These are phyloP conservation scores for Blastobotrys aristatus DNA, from an alignment of 1,139 yeast species.

Conservation along the genomic window DNA sequence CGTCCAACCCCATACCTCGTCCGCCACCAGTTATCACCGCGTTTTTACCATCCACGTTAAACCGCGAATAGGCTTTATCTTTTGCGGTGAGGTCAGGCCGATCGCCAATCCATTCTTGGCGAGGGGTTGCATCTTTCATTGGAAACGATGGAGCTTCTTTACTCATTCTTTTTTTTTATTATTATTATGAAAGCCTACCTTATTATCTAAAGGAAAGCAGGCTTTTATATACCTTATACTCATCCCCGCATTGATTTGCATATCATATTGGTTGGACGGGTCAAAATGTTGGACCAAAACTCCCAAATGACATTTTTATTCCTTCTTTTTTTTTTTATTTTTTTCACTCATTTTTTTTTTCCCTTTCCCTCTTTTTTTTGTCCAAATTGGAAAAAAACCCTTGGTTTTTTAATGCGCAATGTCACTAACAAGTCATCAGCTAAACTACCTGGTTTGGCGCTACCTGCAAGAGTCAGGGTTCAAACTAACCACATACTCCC, in stretches of 20 bases:
- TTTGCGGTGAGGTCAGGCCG: background rate
- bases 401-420: slow-evolving; percentile 33
- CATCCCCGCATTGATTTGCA: too few relatives aligned
- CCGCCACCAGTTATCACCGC: slow-evolving; percentile 18
- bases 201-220: too few relatives aligned
- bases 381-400: background rate
- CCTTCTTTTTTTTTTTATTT: too few relatives aligned
- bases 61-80: slow-evolving; percentile 3
- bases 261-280: too few relatives aligned
- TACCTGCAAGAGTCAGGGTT: slow-evolving; percentile 75
- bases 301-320: background rate
- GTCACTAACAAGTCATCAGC: slow-evolving; percentile 80
- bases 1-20: slow-evolving; percentile 16
- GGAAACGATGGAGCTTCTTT: background rate
- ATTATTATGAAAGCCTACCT: too few relatives aligned
- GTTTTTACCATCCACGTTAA: slow-evolving; percentile 13
- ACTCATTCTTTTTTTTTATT: too few relatives aligned
- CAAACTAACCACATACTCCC: slow-evolving; percentile 74
- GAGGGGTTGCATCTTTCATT: slow-evolving; percentile 1
- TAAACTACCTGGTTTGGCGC: slow-evolving; percentile 90
- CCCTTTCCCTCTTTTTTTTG: too few relatives aligned
- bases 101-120: slow-evolving; percentile 1
- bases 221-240: too few relatives aligned
- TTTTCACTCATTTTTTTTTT: too few relatives aligned
- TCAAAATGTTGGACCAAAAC: background rate